phyloP scores from a whole-genome alignment of 352 stramenopile genomes.

The Globisporangium yorkense region DNA sequence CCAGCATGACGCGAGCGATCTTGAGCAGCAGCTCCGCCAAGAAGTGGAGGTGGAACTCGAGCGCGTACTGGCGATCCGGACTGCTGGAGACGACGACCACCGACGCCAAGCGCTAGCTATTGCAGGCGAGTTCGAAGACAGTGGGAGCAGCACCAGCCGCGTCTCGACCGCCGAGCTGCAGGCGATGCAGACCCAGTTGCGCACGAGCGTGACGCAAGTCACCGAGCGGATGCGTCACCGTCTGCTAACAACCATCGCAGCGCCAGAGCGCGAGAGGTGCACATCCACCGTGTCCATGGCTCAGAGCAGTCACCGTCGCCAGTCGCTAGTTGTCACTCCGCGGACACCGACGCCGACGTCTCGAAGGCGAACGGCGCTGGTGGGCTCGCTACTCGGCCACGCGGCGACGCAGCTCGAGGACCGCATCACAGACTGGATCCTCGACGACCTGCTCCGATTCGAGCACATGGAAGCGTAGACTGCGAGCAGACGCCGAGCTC shows the following conservation, averaged over 20 bases:
- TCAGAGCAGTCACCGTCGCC: background rate
- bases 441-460: constrained; percentile 19
- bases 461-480: background rate
- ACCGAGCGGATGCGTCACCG: constrained; percentile 4
- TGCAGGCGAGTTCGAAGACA: constrained; percentile 13
- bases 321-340: constrained; percentile 1
- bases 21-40: constrained; percentile 9
- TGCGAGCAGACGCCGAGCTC: background rate
- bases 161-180: constrained; percentile 11
- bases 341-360: constrained; percentile 23
- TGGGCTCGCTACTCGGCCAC: constrained; percentile 12
- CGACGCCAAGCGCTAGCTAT: constrained; percentile 16
- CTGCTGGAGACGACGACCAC: constrained; percentile 18
- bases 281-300: background rate
- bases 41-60: constrained; percentile 15
- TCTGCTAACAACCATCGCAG: background rate
- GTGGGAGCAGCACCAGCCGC: constrained; percentile 1
- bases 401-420: constrained; percentile 29
- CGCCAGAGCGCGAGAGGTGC: background rate
- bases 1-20: background rate
- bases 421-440: constrained; percentile 24
- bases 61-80: constrained; percentile 20
- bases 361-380: background rate
- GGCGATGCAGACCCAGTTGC: constrained; percentile 20
- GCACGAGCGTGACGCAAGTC: constrained; percentile 1